phyloP scores from a whole-genome alignment of 345 rosid genomes.

The Brassica nigra region DNA sequence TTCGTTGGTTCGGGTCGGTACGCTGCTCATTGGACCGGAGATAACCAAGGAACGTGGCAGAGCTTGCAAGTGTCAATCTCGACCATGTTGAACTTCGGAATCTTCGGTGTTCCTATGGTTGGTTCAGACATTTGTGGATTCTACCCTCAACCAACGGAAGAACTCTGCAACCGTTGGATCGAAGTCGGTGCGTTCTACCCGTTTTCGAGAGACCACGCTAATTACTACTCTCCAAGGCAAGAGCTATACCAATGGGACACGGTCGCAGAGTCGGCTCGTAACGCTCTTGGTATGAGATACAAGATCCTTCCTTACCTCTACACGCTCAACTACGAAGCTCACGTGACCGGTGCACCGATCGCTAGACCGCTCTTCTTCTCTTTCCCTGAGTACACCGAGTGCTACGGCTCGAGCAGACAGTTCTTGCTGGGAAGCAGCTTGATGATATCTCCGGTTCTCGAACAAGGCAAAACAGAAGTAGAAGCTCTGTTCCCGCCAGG shows the following conservation, averaged over 20 bases:
- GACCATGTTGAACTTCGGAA: constrained; percentile 87
- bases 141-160: constrained; percentile 86
- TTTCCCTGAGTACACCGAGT: constrained; percentile 61
- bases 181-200: constrained; percentile 95
- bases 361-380: constrained; percentile 97
- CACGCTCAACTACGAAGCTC: constrained; percentile 81
- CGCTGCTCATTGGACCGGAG: constrained; percentile 97
- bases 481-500: background rate
- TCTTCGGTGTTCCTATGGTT: constrained; percentile 97
- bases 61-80: constrained; percentile 84
- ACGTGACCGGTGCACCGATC: constrained; percentile 73
- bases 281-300: constrained; percentile 92
- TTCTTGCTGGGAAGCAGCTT: constrained; percentile 85
- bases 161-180: constrained; percentile 97
- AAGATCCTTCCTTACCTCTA: constrained; percentile 81
- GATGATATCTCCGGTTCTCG: constrained; percentile 92
- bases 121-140: constrained; percentile 95
- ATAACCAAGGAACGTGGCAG: constrained; percentile 91
- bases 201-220: constrained; percentile 92
- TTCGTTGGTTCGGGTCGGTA: constrained; percentile 89
- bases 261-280: constrained; percentile 79
- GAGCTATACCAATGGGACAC: constrained; percentile 94
- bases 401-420: constrained; percentile 80
- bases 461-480: constrained; percentile 41
- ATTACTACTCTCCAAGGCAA: constrained; percentile 86